These are phyloP conservation scores for Aspergillus brasiliensis DNA, from an alignment of 2,329 filamentous ascomycete genomes.

Conservation along the genomic window DNA sequence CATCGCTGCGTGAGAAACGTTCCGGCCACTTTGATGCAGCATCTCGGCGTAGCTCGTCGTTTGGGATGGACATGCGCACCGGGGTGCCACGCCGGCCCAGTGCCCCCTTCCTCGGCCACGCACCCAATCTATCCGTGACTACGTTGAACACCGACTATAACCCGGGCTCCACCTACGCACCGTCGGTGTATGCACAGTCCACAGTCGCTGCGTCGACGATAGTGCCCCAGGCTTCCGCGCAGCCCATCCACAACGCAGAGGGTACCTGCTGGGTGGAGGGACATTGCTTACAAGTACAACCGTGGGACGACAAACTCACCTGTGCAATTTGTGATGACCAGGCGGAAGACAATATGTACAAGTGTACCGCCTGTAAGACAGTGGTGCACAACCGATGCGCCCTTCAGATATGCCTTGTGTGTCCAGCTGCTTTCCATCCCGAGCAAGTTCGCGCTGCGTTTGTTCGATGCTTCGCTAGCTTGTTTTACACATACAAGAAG, in stretches of 20 bases:
- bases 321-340: slow-evolving; percentile 57
- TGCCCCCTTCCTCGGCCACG: slow-evolving; percentile 70
- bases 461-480: slow-evolving; percentile 67
- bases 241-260: slow-evolving; percentile 44
- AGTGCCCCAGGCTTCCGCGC: slow-evolving; percentile 46
- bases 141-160: slow-evolving; percentile 45
- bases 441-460: slow-evolving; percentile 70
- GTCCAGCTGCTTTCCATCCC: slow-evolving; percentile 66
- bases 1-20: slow-evolving; percentile 87
- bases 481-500: slow-evolving; percentile 69
- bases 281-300: slow-evolving; percentile 50
- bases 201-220: slow-evolving; percentile 55
- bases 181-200: slow-evolving; percentile 54
- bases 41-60: slow-evolving; percentile 90
- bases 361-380: slow-evolving; percentile 51
- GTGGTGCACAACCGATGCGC: slow-evolving; percentile 62
- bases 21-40: slow-evolving; percentile 85
- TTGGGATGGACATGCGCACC: slow-evolving; percentile 73
- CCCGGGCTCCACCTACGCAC: slow-evolving; percentile 48
- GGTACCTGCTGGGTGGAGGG: slow-evolving; percentile 51
- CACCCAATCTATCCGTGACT: slow-evolving; percentile 49
- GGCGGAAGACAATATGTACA: slow-evolving; percentile 60
- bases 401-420: slow-evolving; percentile 63
- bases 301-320: slow-evolving; percentile 45
- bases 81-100: slow-evolving; percentile 60